Evolutionary conservation across 2,329 filamentous ascomycete genomes (phyloP), one percentile per base, ranked within the genome.

Genomic region (Grosmannia serpens): DNA sequence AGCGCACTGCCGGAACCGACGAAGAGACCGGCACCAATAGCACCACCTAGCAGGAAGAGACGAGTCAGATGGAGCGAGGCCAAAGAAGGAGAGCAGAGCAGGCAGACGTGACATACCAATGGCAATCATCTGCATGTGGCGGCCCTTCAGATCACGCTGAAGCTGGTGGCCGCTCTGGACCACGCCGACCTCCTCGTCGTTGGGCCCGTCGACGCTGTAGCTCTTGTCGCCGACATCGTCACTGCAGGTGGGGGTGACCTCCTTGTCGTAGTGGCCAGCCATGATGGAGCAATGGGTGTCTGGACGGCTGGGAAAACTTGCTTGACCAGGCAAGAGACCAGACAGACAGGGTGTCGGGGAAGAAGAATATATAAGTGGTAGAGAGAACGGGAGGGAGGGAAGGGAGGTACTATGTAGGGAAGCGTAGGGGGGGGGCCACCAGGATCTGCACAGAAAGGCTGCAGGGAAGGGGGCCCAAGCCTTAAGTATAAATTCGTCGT

Each of bases 1-100:
- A 88, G 71, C 41, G 84, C 83, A 50, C 69, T 69, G 54, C 84
- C 85, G 2, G 84, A 85, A 53, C 84, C 81, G 60, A 90, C 84
- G 68, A 89, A 89, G 11, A 89, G 76, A 74, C 87, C 86, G 62
- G 74, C 74, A 59, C 74, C 74, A 53, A 76, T 75, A 17, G 74
- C 71, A 65, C 74, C 74, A 57, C 73, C 73, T 73, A 57, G n/a
- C 17, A 38, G n/a, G 27, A 29, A 41, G 29, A 31, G 41, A 2
- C 22, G 5, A 22, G 27, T 22, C 17, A 26, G 35, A 8, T 33
- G n/a, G 49, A 33, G 5, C 13, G 22, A 22, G 11, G n/a, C 1
- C 35, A 27, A 38, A 24, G 1, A 38, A 9, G 13, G 10, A 49
- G 4, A 29, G 20, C 6, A 41, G 50, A 8, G 27, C 24, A 24